phyloP scores from a whole-genome alignment of 345 rosid genomes.

The Barbarea vulgaris region DNA sequence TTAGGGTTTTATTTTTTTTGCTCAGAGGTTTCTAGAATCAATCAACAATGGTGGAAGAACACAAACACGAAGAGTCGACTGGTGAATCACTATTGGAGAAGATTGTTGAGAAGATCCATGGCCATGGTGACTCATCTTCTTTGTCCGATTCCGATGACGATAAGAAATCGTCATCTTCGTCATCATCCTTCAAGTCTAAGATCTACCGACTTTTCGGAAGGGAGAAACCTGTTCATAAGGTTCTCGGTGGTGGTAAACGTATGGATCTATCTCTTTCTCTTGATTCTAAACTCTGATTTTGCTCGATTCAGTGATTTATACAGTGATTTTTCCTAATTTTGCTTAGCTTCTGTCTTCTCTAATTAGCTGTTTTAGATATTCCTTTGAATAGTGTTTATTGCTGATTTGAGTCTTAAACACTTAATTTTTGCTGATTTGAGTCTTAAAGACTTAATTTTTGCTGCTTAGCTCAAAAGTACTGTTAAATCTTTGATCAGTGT shows the following conservation, averaged over 20 bases:
- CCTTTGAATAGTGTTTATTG: not conserved
- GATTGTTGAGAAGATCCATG: constrained; percentile 48
- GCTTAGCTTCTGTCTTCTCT: not conserved
- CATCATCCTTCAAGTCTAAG: constrained; percentile 49
- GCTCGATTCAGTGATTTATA: not conserved
- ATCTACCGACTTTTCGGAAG: constrained; percentile 72
- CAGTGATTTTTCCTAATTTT: not conserved
- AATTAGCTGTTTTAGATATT: not conserved
- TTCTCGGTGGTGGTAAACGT: constrained; percentile 82
- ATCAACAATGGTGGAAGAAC: constrained; percentile 36
- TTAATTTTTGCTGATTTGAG: too few relatives aligned
- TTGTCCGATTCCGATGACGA: constrained; percentile 56
- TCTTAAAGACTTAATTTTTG: not conserved
- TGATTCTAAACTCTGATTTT: not conserved
- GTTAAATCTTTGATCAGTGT: not conserved
- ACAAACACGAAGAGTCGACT: constrained; percentile 40
- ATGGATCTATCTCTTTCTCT: constrained; percentile 29
- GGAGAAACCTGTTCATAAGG: constrained; percentile 65
- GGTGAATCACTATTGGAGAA: constrained; percentile 40
- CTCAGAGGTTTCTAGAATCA: constrained; percentile 9
- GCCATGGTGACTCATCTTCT: constrained; percentile 51
- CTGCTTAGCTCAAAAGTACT: not conserved
- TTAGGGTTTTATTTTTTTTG: constrained; percentile 19
- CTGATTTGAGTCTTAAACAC: not conserved
- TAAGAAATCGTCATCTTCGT: constrained; percentile 42